Base-by-base conservation (phyloP, 805 yeast species). In the Blastobotrys terrestris region DNA sequence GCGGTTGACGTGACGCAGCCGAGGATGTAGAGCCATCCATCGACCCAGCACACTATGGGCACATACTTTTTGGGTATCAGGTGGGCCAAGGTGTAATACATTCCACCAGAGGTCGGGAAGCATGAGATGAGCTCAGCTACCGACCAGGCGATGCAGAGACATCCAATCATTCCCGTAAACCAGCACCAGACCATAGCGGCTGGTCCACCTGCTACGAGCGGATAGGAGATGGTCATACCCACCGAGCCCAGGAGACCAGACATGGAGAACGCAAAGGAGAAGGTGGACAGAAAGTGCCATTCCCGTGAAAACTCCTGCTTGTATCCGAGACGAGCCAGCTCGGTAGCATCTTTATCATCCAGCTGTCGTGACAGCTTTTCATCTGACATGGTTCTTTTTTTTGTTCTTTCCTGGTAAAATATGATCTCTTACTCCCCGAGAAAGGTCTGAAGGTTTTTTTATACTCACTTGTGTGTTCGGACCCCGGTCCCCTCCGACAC, bases 251-350 rank as follows among this genome's bases (percentile, higher is more conserved):
- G 79, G 59, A 87, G 75, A 1, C 92, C 91, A 60, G 85, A 77
- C 0, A 90, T 91, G 0, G 87, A 90, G 44, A 87, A 85, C 92
- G 86, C 85, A 35, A 87, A 67, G 1, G 90, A 82, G 64, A 86
- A 85, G 0, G 20, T 86, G 69, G 6, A 92, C 94, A 22, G 86
- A 78, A 42, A 87, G 79, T 0, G 90, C 83, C 0, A 81, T 72
- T 14, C 84, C 82, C 0, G 88, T 81, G 50, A 84, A 72, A 56
- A 83, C 81, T 59, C 87, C 75, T 84, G 90, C 59, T 85, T 84
- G 64, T 87, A 87, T 50, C 79, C 78, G 71, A 85, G 84, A 60
- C 82, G 85, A 57, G 85, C 89, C 11, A 84, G 80, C 31, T 80
- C 39, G 75, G 75, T 55, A 72, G 79, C 60, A 75, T 77, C 41